phyloP scores from a whole-genome alignment of 1,284 basidiomycete species.

The Vanrija sp. region DNA sequence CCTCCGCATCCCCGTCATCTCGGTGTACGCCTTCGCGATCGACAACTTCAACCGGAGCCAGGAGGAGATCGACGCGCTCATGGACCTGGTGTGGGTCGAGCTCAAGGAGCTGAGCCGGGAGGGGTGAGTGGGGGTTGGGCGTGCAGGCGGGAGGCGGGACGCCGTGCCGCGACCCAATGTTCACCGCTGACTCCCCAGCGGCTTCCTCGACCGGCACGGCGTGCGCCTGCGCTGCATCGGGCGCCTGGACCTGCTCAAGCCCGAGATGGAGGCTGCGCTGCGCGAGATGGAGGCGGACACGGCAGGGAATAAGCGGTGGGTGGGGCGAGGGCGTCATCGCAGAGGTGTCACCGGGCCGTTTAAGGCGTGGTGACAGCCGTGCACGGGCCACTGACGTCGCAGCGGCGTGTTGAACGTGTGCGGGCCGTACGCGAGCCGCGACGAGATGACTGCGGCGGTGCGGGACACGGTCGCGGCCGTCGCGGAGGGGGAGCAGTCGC shows the following conservation, averaged over 20 bases:
- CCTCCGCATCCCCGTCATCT: conserved; percentile 73
- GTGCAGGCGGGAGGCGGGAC: neutral
- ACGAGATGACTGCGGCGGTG: conserved; percentile 84
- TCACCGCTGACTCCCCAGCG: conserved; percentile 52
- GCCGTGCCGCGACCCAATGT: neutral
- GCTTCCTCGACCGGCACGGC: conserved; percentile 72
- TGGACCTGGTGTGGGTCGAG: conserved; percentile 77
- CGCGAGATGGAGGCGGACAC: conserved; percentile 76
- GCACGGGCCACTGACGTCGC: neutral
- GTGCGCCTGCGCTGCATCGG: conserved; percentile 85
- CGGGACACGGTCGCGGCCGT: conserved; percentile 57
- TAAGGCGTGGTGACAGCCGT: neutral
- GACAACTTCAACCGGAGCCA: conserved; percentile 91
- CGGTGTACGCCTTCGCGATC: conserved; percentile 93
- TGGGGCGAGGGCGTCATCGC: neutral
- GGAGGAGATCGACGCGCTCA: conserved; percentile 81
- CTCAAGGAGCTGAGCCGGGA: conserved; percentile 75
- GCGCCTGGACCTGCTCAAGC: conserved; percentile 68
- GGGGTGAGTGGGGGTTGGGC: conserved; percentile 59
- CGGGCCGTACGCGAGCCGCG: conserved; percentile 87
- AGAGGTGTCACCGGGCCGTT: too few species aligned
- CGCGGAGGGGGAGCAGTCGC: conserved; percentile 37
- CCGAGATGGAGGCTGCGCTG: conserved; percentile 66
- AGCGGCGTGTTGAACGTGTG: conserved; percentile 91
- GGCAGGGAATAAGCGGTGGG: conserved; percentile 64